phyloP scores from a whole-genome alignment of 208 protist genomes.

The Tritrichomonas musculus region DNA sequence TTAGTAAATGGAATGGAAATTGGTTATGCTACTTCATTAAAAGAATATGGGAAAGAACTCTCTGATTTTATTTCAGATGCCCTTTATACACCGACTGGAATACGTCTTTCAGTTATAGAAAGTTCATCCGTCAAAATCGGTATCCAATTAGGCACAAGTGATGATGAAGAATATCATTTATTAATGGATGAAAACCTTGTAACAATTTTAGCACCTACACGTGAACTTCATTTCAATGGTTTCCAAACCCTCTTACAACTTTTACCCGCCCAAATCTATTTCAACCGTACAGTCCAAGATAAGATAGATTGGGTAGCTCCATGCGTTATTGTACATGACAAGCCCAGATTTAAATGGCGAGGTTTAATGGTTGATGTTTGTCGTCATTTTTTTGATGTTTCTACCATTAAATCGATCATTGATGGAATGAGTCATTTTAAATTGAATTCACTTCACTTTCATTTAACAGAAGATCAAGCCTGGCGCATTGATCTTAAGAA shows the following conservation, averaged over 20 bases:
- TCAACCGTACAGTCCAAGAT: not conserved
- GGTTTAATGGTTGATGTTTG: conserved; percentile 28
- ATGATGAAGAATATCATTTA: not conserved
- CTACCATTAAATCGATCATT: not conserved
- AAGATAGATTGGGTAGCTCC: too few species aligned
- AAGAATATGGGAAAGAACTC: too few species aligned
- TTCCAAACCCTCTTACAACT: not conserved
- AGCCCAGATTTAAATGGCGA: not conserved
- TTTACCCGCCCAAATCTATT: not conserved
- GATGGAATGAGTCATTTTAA: not conserved
- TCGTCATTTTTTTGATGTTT: not conserved
- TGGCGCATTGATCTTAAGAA: not conserved
- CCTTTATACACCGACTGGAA: too few species aligned
- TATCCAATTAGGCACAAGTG: too few species aligned
- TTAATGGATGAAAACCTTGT: not conserved
- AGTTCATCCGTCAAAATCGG: too few species aligned
- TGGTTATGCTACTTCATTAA: too few species aligned
- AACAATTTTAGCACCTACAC: not conserved
- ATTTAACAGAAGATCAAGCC: not conserved
- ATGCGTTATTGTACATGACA: not conserved
- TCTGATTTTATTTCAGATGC: too few species aligned
- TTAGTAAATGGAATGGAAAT: too few species aligned
- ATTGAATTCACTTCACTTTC: conserved; percentile 17
- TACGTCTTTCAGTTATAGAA: too few species aligned
- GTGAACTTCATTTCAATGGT: not conserved